Evolutionary conservation across 176 grass and related monocot genomes (phyloP), one percentile per base, ranked within the genome.

Genomic region (Thinopyrum elongatum): DNA sequence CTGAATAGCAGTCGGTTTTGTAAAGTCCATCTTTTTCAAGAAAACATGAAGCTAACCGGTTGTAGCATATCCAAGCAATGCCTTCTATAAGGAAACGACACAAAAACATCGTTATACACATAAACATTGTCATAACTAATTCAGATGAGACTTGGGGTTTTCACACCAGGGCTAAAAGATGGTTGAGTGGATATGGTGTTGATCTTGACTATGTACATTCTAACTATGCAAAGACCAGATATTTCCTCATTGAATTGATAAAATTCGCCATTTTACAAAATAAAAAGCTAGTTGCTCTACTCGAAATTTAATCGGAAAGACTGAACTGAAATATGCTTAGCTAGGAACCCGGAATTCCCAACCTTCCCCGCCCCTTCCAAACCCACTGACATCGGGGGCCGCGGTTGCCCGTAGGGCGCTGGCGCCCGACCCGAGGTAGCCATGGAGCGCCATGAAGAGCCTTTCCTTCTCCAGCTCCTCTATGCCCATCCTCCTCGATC

Each of bases 401-500:
- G 75, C 10, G 35, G 46, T 34, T 3, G 68, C 19, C n/a, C 34
- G 62, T 21, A 26, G 13, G 2, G 11, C 33, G 17, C 76, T 81
- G 30, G 47, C n/a, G 6, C 41, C 73, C 0, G 44, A 17, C 25
- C 21, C 70, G 33, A 38, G 74, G 78, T 84, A 89, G 64, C 82
- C 86, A 85, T 93, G 82, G 76, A 96, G 46, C n/a, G 84, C 82
- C 94, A 94, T 89, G 86, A 89, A 88, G 61, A 90, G 70, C 65
- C 69, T 92, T 42, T 99, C 97, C 90, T 85, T 99, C 79, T 94
- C 94, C 51, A 92, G 57, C 72, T 92, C 89, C 16, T 85, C 84
- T 23, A 79, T 89, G 35, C 65, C 90, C 41, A 79, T 59, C 64
- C 82, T 86, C 79, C 80, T 81, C 35, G 84, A 58, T 59, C 76